phyloP scores from a whole-genome alignment of 2,329 filamentous ascomycete species.

The Fusarium sulawesiense region DNA sequence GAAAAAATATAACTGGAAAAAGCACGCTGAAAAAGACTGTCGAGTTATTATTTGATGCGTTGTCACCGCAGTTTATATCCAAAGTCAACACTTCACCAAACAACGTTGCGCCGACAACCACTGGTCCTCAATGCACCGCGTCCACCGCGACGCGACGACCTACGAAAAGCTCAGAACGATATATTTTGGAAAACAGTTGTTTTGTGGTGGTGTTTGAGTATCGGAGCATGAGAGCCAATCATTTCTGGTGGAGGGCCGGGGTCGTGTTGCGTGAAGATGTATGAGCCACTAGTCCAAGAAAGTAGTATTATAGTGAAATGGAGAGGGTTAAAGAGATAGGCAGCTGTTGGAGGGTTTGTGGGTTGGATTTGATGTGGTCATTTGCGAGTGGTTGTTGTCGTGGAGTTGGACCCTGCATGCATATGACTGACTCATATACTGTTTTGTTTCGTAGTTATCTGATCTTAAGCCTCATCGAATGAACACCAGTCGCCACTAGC shows the following conservation, averaged over 20 bases:
- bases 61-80: slow-evolving; percentile 29
- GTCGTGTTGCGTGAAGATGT: neutral
- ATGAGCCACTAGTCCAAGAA: neutral
- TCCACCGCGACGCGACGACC: slow-evolving; percentile 23
- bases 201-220: slow-evolving; percentile 35
- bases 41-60: neutral
- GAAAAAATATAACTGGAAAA: slow-evolving; percentile 6
- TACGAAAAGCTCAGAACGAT: neutral
- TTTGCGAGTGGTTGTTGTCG: slow-evolving; percentile 3
- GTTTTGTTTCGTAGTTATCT: slow-evolving; percentile 1
- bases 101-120: slow-evolving; percentile 39
- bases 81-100: slow-evolving; percentile 18
- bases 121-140: slow-evolving; percentile 25
- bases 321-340: neutral
- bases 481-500: rapidly evolving
- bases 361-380: slow-evolving; percentile 1
- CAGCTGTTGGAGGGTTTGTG: neutral
- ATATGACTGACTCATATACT: slow-evolving; percentile 26
- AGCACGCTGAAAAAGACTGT: slow-evolving; percentile 34
- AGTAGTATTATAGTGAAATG: neutral
- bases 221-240: slow-evolving; percentile 34
- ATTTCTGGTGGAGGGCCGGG: neutral
- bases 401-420: slow-evolving; percentile 23
- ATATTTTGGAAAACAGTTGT: slow-evolving; percentile 27
- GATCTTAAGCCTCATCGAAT: neutral